These are phyloP conservation scores for Aaosphaeria pasadenensis DNA, from an alignment of 2,329 filamentous ascomycete species.

Conservation along the genomic window DNA sequence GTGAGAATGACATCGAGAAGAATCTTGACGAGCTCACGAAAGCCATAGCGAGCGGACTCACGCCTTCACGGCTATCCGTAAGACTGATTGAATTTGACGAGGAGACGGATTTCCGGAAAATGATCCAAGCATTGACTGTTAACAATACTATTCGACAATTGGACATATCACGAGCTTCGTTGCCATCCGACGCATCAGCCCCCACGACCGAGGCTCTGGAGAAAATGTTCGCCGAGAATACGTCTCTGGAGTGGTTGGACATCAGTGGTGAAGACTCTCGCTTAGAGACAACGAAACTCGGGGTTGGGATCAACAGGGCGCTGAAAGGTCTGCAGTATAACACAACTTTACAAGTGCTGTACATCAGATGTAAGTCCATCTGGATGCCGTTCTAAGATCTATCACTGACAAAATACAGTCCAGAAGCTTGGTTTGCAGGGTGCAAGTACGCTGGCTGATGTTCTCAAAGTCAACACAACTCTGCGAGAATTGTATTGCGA, in stretches of 20 bases:
- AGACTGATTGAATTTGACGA: slow-evolving; percentile 67
- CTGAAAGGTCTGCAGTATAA: slow-evolving; percentile 64
- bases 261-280: slow-evolving; percentile 70
- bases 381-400: background rate
- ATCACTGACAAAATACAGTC: slow-evolving; percentile 34
- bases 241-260: slow-evolving; percentile 63
- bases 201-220: slow-evolving; percentile 65
- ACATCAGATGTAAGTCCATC: slow-evolving; percentile 52
- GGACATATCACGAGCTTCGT: slow-evolving; percentile 67
- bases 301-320: slow-evolving; percentile 65
- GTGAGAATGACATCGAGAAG: slow-evolving; percentile 58
- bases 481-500: slow-evolving; percentile 67
- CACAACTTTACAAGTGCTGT: slow-evolving; percentile 57
- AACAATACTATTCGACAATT: slow-evolving; percentile 64
- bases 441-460: slow-evolving; percentile 66
- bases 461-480: slow-evolving; percentile 62
- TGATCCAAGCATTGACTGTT: slow-evolving; percentile 59
- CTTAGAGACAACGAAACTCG: slow-evolving; percentile 67
- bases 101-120: slow-evolving; percentile 60
- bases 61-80: slow-evolving; percentile 64
- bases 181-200: slow-evolving; percentile 66
- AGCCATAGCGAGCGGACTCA: slow-evolving; percentile 51
- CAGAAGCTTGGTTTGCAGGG: slow-evolving; percentile 69
- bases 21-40: slow-evolving; percentile 51
- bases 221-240: slow-evolving; percentile 64